A percentile compares a stretch with the other conserved stretches of the same genome.
These are phyloP conservation scores for Dichotomocladium elegans DNA, from an alignment of 371 early-diverging fungal genomes.

Conservation along the genomic window DNA sequence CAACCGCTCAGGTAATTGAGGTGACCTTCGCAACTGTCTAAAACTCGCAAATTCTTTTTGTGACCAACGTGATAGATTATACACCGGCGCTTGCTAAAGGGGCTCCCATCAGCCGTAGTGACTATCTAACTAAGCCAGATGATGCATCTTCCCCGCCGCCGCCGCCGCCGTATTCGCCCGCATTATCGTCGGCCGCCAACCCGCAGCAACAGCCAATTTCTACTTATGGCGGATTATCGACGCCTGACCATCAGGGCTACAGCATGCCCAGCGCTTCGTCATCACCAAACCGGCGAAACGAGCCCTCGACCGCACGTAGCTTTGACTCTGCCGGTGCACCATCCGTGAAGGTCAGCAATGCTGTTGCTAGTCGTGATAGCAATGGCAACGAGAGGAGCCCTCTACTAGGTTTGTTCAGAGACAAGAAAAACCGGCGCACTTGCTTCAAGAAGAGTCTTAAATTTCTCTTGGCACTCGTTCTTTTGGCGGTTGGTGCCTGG, in stretches of 20 bases:
- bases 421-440: too few species aligned
- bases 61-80: background rate
- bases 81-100: background rate
- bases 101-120: background rate
- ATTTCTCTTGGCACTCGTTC: too few species aligned
- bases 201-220: too few species aligned
- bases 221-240: too few species aligned
- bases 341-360: background rate
- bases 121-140: constrained; percentile 1
- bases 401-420: too few species aligned
- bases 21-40: background rate
- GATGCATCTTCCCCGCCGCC: background rate
- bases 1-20: constrained; percentile 10
- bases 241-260: too few species aligned
- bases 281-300: too few species aligned
- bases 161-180: background rate
- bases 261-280: too few species aligned
- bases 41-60: background rate
- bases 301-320: too few species aligned
- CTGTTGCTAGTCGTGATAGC: background rate
- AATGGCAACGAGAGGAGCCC: constrained; percentile 61
- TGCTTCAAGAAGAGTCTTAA: too few species aligned
- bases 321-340: background rate
- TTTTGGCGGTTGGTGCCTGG: constrained; percentile 12
- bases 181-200: too few species aligned